phyloP scores from a whole-genome alignment of 75 land plant genomes.

The Pinus taeda region DNA sequence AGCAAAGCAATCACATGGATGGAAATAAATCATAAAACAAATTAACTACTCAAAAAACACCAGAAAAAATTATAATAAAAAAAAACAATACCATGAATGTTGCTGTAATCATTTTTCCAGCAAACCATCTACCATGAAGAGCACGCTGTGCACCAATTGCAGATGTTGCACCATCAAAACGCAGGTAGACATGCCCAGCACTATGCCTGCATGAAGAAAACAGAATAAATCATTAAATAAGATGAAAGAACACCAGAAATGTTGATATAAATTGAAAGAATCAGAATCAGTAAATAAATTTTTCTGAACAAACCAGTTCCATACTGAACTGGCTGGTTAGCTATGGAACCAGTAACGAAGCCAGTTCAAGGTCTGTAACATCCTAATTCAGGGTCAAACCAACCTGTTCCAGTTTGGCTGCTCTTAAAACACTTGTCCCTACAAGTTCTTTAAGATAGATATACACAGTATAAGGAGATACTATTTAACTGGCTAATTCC shows the following conservation, averaged over 20 bases:
- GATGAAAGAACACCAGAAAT: background rate
- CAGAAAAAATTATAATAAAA: background rate
- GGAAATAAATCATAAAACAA: background rate
- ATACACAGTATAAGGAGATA: too few relatives aligned
- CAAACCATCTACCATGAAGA: conserved; percentile 98
- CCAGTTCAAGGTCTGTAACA: too few relatives aligned
- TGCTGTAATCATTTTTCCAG: conserved; percentile 93
- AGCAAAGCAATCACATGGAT: background rate
- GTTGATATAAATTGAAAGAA: background rate
- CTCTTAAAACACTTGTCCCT: too few relatives aligned
- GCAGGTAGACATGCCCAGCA: conserved; percentile 62
- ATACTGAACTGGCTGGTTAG: too few relatives aligned
- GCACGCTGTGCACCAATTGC: conserved; percentile 80
- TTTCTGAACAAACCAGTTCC: too few relatives aligned
- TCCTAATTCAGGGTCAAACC: too few relatives aligned
- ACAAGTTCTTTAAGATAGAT: too few relatives aligned
- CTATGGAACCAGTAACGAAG: too few relatives aligned
- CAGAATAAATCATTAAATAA: background rate
- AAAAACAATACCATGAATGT: conserved; percentile 58
- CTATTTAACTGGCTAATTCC: too few relatives aligned
- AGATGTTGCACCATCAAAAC: conserved; percentile 60
- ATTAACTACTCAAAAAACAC: background rate
- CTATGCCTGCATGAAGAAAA: conserved; percentile 40
- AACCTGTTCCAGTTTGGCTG: too few relatives aligned
- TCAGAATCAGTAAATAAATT: too few relatives aligned